phyloP scores from a whole-genome alignment of 352 stramenopile species.

The Globisporangium paddicum region DNA sequence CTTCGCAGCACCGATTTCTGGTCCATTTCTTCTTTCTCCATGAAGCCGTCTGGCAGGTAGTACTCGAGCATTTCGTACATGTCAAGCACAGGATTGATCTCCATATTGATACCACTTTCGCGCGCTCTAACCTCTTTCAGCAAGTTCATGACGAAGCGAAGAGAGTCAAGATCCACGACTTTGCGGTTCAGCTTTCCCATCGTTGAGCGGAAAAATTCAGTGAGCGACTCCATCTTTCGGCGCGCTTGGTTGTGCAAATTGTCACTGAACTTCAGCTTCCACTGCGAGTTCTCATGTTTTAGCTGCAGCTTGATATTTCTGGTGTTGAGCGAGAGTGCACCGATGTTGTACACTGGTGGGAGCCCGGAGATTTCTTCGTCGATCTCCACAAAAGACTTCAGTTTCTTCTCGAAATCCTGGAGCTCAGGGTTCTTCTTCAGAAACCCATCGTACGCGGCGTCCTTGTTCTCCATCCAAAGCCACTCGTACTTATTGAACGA shows the following conservation, averaged over 20 bases:
- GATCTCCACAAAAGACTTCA: slow-evolving; percentile 94
- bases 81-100: slow-evolving; percentile 97
- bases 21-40: slow-evolving; percentile 99
- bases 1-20: slow-evolving; percentile 97
- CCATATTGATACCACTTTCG: slow-evolving; percentile 97
- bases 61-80: slow-evolving; percentile 99
- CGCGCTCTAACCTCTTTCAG: slow-evolving; percentile 96
- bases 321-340: slow-evolving; percentile 95
- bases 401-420: slow-evolving; percentile 96
- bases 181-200: slow-evolving; percentile 93
- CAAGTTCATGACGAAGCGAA: slow-evolving; percentile 97
- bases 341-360: slow-evolving; percentile 93
- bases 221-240: slow-evolving; percentile 91
- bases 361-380: slow-evolving; percentile 92
- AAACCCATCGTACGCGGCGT: slow-evolving; percentile 93
- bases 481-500: slow-evolving; percentile 96
- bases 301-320: slow-evolving; percentile 96
- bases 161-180: slow-evolving; percentile 95
- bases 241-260: slow-evolving; percentile 95
- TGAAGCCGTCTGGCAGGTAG: slow-evolving; percentile 93
- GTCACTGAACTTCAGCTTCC: slow-evolving; percentile 97
- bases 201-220: slow-evolving; percentile 95
- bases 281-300: slow-evolving; percentile 94
- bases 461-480: slow-evolving; percentile 98
- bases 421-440: slow-evolving; percentile 92